Percentiles rank a stretch among this genome's conserved stretches.
phyloP scores from a whole-genome alignment of 768 basidiomycete species.

The Piloderma croceum region DNA sequence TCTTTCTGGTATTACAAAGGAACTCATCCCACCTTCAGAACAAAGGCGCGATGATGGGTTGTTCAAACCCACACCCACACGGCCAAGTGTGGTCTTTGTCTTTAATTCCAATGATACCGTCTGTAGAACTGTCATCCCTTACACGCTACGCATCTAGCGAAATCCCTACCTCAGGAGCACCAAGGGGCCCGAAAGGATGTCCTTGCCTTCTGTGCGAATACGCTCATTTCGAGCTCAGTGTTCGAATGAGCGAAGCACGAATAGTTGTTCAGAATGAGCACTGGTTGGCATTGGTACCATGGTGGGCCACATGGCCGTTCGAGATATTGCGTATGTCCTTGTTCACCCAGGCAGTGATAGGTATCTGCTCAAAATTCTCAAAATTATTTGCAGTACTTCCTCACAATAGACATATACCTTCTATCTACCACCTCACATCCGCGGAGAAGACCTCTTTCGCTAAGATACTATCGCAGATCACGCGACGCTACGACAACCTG shows the following conservation, averaged over 20 bases:
- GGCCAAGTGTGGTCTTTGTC: constrained; percentile 86
- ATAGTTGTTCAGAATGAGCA: constrained; percentile 67
- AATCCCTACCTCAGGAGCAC: constrained; percentile 38
- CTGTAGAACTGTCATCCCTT: constrained; percentile 59
- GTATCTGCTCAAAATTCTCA: constrained; percentile 5
- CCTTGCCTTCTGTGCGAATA: constrained; percentile 81
- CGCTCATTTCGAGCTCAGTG: constrained; percentile 53
- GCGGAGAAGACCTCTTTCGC: constrained; percentile 65
- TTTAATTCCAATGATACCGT: constrained; percentile 61
- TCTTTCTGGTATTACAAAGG: not conserved
- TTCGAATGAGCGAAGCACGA: constrained; percentile 43
- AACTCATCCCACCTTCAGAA: constrained; percentile 44
- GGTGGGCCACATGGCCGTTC: constrained; percentile 96
- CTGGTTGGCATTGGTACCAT: constrained; percentile 84
- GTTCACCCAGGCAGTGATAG: not conserved
- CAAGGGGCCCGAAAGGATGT: constrained; percentile 51
- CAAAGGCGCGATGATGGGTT: constrained; percentile 93
- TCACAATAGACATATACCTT: constrained; percentile 71
- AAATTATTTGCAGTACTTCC: constrained; percentile 52
- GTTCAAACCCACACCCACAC: constrained; percentile 91
- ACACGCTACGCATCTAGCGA: constrained; percentile 39
- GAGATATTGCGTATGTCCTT: constrained; percentile 62
- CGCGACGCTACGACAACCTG: constrained; percentile 70
- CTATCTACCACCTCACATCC: constrained; percentile 51
- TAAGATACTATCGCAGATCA: constrained; percentile 55